Conservation (phyloP, 345 rosid species). For the Schrenkiella parvula region DNA sequence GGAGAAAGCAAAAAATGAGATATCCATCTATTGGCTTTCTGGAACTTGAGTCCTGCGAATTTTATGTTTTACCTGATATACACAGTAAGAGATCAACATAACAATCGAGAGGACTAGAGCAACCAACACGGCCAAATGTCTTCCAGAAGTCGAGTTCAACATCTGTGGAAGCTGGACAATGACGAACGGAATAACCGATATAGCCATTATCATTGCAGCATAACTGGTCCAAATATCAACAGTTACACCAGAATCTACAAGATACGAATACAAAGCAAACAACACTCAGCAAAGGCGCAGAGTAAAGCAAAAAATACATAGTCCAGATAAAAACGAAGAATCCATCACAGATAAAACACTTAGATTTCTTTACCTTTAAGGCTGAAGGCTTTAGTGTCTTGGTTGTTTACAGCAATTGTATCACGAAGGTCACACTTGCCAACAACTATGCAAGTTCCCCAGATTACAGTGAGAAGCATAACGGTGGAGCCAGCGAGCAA, state of each 20-base stretch:
- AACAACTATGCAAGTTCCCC: constrained; percentile 75
- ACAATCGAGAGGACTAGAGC: constrained; percentile 49
- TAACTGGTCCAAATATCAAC: constrained; percentile 77
- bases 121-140: constrained; percentile 62
- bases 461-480: constrained; percentile 75
- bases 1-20: not conserved
- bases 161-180: constrained; percentile 79
- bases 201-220: constrained; percentile 78
- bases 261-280: no score
- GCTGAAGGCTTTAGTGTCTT: constrained; percentile 45
- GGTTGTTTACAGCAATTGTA: constrained; percentile 49
- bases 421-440: constrained; percentile 72
- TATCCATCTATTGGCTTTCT: not conserved
- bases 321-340: not conserved
- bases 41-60: not conserved
- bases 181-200: constrained; percentile 79
- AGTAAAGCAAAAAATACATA: not conserved
- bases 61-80: constrained; percentile 65
- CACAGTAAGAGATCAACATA: constrained; percentile 75
- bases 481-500: constrained; percentile 86
- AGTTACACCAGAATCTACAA: constrained; percentile 65
- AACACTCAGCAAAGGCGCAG: not conserved
- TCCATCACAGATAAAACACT: not conserved
- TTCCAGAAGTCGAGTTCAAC: constrained; percentile 65
- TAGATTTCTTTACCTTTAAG: constrained; percentile 46